Percentiles rank a stretch among this genome's conserved stretches.
phyloP scores from a whole-genome alignment of 2,329 filamentous ascomycete species.

The Phyllosticta ampelicida region DNA sequence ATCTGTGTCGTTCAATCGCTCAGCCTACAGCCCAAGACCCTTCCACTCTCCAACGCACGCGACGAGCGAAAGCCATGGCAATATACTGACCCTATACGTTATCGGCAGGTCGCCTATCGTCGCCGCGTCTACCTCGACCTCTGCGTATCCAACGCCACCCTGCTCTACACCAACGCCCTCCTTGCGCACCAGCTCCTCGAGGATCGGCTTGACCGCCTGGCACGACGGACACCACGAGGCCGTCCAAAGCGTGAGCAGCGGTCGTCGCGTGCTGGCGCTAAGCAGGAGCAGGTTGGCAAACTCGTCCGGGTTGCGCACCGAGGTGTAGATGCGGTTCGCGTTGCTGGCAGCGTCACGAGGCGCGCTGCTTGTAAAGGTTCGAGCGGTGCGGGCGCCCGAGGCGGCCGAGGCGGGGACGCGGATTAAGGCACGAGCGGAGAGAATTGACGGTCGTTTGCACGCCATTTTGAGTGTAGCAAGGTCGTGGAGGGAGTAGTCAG shows the following conservation, averaged over 20 bases:
- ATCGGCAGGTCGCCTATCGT: conserved; percentile 32
- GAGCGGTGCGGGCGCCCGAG: neutral
- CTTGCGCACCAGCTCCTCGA: conserved; percentile 32
- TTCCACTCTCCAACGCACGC: neutral
- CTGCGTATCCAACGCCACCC: conserved; percentile 37
- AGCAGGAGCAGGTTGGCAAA: conserved; percentile 38
- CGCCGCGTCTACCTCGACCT: conserved; percentile 38
- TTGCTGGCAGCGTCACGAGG: neutral
- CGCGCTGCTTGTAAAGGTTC: neutral
- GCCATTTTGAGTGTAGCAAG: neutral
- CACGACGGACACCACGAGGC: conserved; percentile 39
- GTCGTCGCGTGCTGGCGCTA: conserved; percentile 33
- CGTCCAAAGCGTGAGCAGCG: conserved; percentile 41
- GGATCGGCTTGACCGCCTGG: conserved; percentile 31
- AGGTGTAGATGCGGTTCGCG: conserved; percentile 8
- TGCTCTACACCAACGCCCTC: conserved; percentile 34
- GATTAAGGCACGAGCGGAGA: neutral
- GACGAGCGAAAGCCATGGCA: neutral
- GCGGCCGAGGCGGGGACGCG: neutral
- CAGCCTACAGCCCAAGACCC: conserved; percentile 4
- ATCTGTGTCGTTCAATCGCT: conserved; percentile 23
- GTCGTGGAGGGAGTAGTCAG: neutral
- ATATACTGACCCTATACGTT: conserved; percentile 25
- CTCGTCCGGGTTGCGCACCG: conserved; percentile 36
- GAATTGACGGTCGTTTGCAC: neutral